Percentiles rank a stretch among this genome's conserved stretches.
Evolutionary conservation across 192 early-diverging fungal genomes (phyloP).

Genomic region (Linnemannia hyalina): DNA sequence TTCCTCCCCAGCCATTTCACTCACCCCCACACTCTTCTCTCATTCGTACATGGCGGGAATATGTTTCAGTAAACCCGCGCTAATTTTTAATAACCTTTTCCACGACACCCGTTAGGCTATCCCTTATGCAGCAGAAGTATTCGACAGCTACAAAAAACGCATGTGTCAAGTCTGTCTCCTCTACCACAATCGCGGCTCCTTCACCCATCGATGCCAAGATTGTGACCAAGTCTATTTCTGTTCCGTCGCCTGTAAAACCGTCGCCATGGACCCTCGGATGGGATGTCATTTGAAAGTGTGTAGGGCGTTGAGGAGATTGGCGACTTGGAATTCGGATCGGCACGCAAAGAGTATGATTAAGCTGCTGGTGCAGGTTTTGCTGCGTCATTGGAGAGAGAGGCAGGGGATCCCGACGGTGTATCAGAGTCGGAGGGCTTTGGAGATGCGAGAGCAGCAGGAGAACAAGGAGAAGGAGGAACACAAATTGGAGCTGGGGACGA

Average conservation of each 20-base stretch:
- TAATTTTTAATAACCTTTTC: not conserved
- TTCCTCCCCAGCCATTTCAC: too few relatives aligned
- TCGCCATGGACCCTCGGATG: slow-evolving; percentile 52
- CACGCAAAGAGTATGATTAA: slow-evolving; percentile 78
- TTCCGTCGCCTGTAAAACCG: slow-evolving; percentile 59
- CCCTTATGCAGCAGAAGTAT: slow-evolving; percentile 59
- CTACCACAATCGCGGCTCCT: slow-evolving; percentile 61
- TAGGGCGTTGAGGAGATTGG: slow-evolving; percentile 64
- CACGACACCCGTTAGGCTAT: slow-evolving; percentile 18
- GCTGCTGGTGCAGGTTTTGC: slow-evolving; percentile 61
- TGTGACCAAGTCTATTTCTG: slow-evolving; percentile 76
- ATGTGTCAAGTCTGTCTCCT: slow-evolving; percentile 74
- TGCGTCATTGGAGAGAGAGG: slow-evolving; percentile 58
- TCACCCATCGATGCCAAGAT: slow-evolving; percentile 64
- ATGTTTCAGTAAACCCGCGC: not conserved
- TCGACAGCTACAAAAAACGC: slow-evolving; percentile 72
- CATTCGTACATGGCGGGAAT: not conserved
- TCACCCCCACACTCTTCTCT: not conserved
- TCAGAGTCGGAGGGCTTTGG: slow-evolving; percentile 5
- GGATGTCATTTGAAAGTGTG: slow-evolving; percentile 62
- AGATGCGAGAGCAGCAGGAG: slow-evolving; percentile 7
- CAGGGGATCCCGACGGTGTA: slow-evolving; percentile 39
- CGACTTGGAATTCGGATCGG: slow-evolving; percentile 68
- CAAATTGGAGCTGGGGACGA: too few relatives aligned
- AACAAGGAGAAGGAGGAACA: not conserved